A percentile compares a stretch with the other conserved stretches of the same genome.
phyloP scores from a whole-genome alignment of 2,329 filamentous ascomycete genomes.

The Alternaria atra region DNA sequence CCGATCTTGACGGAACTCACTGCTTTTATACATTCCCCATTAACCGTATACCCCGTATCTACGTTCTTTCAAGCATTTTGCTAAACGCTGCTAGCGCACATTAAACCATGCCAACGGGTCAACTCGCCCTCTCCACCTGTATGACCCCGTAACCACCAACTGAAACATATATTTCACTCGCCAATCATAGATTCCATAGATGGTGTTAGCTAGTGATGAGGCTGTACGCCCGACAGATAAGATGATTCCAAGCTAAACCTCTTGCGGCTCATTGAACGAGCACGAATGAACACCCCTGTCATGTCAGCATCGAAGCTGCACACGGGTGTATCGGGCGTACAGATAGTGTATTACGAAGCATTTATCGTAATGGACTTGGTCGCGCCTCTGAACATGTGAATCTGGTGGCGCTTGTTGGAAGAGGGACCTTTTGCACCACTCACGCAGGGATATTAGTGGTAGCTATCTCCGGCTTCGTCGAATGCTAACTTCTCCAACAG shows the following conservation, averaged over 20 bases:
- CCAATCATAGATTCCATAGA: background rate
- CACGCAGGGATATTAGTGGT: background rate
- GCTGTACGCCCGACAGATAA: background rate
- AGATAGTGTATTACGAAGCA: background rate
- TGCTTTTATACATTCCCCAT: background rate
- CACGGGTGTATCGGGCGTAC: background rate
- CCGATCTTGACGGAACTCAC: background rate
- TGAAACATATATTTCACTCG: background rate
- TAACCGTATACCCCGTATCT: background rate
- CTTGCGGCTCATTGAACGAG: conserved; percentile 26
- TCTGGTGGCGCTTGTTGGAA: background rate
- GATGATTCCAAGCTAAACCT: conserved; percentile 8
- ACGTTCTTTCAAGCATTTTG: background rate
- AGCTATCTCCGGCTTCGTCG: no score
- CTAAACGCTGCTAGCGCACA: background rate
- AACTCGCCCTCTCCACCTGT: background rate
- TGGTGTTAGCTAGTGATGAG: background rate
- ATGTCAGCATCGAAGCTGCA: background rate
- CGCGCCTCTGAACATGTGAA: background rate
- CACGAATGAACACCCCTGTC: background rate
- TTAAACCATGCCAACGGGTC: background rate
- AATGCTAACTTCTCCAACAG: no score
- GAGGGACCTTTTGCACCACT: background rate
- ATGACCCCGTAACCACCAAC: background rate
- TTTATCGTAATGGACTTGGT: background rate